Evolutionary conservation across 768 basidiomycete genomes (phyloP).

Genomic region (Rhizopogon rudus): DNA sequence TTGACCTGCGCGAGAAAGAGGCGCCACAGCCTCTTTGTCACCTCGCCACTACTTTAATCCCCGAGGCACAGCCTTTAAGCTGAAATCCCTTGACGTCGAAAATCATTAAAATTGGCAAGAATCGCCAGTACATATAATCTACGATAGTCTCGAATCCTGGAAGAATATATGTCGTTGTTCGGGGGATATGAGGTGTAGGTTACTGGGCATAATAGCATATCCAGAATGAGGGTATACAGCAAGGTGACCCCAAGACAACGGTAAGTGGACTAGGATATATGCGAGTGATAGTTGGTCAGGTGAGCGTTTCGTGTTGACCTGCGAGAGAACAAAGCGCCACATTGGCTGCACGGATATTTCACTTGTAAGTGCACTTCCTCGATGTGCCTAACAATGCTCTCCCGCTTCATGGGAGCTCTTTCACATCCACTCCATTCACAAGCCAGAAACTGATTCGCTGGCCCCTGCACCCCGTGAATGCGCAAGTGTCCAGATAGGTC

Average conservation of each 20-base stretch:
- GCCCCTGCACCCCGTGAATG: slow-evolving; percentile 14
- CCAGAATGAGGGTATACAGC: not conserved
- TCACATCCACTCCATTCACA: slow-evolving; percentile 19
- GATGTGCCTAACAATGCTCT: slow-evolving; percentile 23
- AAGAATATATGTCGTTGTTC: not conserved
- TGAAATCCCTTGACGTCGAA: no score
- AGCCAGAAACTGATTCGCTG: slow-evolving; percentile 1
- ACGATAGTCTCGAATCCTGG: no score
- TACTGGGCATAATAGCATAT: not conserved
- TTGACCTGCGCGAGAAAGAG: no score
- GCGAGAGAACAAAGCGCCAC: slow-evolving; percentile 21
- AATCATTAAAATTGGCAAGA: no score
- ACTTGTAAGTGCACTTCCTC: slow-evolving; percentile 19
- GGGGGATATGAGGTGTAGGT: no score
- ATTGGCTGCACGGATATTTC: slow-evolving; percentile 12
- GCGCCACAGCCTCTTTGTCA: no score
- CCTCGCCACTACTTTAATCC: no score
- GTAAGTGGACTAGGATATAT: not conserved
- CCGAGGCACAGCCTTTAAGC: no score
- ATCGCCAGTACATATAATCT: no score
- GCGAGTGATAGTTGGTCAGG: not conserved
- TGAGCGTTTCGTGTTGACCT: slow-evolving; percentile 17
- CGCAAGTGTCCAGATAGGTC: slow-evolving; percentile 20
- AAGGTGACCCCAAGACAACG: not conserved
- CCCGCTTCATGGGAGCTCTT: slow-evolving; percentile 16